These are phyloP conservation scores for Saturnispora mendoncae DNA, from an alignment of 805 yeast genomes.

Conservation along the genomic window DNA sequence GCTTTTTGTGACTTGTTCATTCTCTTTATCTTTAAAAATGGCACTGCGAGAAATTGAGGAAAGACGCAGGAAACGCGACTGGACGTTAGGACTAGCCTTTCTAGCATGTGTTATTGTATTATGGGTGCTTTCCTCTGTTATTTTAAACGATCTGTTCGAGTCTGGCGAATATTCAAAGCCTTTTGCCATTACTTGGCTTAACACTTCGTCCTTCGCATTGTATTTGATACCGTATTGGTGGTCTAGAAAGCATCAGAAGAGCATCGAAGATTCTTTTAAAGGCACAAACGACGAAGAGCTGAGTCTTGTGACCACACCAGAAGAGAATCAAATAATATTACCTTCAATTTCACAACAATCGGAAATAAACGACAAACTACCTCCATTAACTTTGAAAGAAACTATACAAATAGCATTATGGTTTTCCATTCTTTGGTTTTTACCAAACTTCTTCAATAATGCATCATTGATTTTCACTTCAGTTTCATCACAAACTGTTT, in stretches of 20 bases:
- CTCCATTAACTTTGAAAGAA: slow-evolving; percentile 39
- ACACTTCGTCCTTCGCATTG: slow-evolving; percentile 75
- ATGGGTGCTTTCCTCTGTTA: slow-evolving; percentile 87
- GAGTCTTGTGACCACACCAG: not conserved
- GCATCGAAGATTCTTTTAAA: slow-evolving; percentile 4
- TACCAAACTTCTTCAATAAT: slow-evolving; percentile 83
- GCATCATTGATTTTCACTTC: slow-evolving; percentile 82
- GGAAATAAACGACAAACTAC: no score
- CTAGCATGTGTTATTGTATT: slow-evolving; percentile 67
- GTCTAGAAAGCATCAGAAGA: not conserved
- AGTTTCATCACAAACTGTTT: slow-evolving; percentile 88
- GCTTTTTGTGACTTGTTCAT: not conserved
- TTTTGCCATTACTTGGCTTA: slow-evolving; percentile 83
- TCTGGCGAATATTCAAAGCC: slow-evolving; percentile 71
- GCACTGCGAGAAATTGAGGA: not conserved
- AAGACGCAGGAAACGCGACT: slow-evolving; percentile 27
- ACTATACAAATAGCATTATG: slow-evolving; percentile 70
- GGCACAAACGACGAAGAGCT: slow-evolving; percentile 4
- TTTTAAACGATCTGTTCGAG: slow-evolving; percentile 71
- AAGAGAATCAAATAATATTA: no score
- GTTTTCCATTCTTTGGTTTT: slow-evolving; percentile 83
- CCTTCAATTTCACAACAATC: no score
- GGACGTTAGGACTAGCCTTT: slow-evolving; percentile 74
- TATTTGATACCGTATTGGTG: slow-evolving; percentile 56
- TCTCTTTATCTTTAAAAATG: slow-evolving; percentile 3